Base-by-base conservation (phyloP, 2,329 filamentous ascomycete species). In the Diaporthe ampelina region DNA sequence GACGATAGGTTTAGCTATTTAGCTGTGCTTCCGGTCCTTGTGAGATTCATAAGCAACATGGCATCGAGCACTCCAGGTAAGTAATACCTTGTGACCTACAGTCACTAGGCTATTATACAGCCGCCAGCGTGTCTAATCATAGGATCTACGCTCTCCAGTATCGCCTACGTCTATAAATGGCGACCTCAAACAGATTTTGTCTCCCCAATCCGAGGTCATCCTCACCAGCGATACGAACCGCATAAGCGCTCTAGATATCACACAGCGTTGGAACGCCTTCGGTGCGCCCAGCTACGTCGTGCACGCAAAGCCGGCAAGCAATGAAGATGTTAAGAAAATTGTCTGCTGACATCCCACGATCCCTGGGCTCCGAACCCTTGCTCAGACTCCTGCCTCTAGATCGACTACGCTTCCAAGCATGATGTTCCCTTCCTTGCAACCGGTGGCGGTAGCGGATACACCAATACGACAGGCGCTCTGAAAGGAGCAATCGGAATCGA, bases 401-500 rank as follows among this genome's bases (percentile, higher is more conserved):
- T 61, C n/a, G 17, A 43, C 35, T 61, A 61, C 8, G 35, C 35
- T 26, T 43, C 35, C 10, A 8, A 43, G 17, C n/a, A 43, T 0
- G 58, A 13, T 6, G 13, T 61, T 21, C n/a, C 37, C n/a, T 61
- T 61, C 58, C 58, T 61, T 5, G 58, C 58, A 2, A 43, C 37
- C 3, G 58, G 58, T 1, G 58, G 58, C 3, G 58, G 58, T 3
- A 61, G 10, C 7, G 58, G 58, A 43, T 61, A 61, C 8, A 61
- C 58, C 37, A 61, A 61, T 4, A 61, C 58, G 37, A 61, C 58
- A 61, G 58, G 58, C 37, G 58, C 37, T 11, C n/a, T 61, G 10
- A 26, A 40, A 43, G 58, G 37, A 11, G 58, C n/a, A 35, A 61
- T 61, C 10, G 37, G 37, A 1, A 43, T 61, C 35, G 58, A 43